Evolutionary conservation across 2,329 filamentous ascomycete genomes (phyloP).

Genomic region (Botryotinia narcissicola): DNA sequence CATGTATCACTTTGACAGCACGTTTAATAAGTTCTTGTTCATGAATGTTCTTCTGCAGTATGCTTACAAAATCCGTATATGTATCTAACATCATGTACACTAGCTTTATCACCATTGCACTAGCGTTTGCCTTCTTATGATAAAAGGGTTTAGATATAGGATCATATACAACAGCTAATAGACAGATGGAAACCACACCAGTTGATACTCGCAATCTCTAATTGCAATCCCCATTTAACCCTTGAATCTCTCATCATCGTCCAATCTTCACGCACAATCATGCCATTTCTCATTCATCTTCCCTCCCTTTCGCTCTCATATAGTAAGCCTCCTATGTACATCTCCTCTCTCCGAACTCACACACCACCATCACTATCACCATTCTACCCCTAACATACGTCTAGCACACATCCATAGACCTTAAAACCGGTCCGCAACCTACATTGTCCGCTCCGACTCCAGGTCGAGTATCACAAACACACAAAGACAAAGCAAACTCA

Average conservation of each 20-base stretch:
- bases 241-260: background rate
- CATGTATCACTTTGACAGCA: background rate
- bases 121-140: background rate
- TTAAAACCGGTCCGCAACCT: background rate
- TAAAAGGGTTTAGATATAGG: background rate
- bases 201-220: background rate
- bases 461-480: background rate
- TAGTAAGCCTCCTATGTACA: background rate
- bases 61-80: background rate
- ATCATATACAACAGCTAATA: background rate
- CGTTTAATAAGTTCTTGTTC: background rate
- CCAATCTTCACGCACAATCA: background rate
- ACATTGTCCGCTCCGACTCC: background rate
- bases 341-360: background rate
- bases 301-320: background rate
- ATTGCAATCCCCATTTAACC: background rate
- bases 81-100: too few relatives aligned
- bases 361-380: background rate
- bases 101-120: background rate
- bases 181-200: background rate
- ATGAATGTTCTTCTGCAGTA: background rate
- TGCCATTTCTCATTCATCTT: background rate
- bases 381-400: background rate
- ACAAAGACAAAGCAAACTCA: too few relatives aligned
- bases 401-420: background rate